Conservation (phyloP, 805 yeast genomes). For the Candida andamanensis region DNA sequence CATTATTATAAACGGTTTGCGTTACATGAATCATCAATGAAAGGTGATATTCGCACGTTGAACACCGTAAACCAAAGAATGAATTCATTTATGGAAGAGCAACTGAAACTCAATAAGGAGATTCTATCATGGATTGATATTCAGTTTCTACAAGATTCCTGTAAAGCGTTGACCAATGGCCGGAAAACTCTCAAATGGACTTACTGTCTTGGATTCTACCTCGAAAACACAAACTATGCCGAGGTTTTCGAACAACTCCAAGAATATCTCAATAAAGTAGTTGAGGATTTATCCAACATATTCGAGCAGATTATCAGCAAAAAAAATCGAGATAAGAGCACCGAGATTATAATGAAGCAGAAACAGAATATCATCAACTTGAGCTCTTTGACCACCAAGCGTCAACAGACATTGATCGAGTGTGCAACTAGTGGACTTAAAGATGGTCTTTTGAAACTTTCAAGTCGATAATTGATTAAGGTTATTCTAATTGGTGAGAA, state of each 20-base stretch:
- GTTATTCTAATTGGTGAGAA: too few species aligned
- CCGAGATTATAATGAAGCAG: conserved; percentile 28
- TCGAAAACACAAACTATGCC: conserved; percentile 49
- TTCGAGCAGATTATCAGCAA: conserved; percentile 41
- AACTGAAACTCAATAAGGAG: conserved; percentile 18
- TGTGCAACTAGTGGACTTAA: conserved; percentile 39
- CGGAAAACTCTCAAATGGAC: conserved; percentile 86
- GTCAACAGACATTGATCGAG: conserved; percentile 39
- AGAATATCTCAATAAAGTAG: conserved; percentile 55
- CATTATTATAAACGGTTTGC: conserved; percentile 72
- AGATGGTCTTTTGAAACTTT: conserved; percentile 25
- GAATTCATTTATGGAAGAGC: conserved; percentile 53
- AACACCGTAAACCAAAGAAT: conserved; percentile 60
- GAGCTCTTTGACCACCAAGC: conserved; percentile 36
- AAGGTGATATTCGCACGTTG: conserved; percentile 62
- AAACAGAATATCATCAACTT: conserved; percentile 38
- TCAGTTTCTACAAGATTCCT: conserved; percentile 74
- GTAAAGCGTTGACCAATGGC: conserved; percentile 58
- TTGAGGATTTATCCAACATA: conserved; percentile 62
- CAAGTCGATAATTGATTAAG: too few species aligned
- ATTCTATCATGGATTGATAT: conserved; percentile 76
- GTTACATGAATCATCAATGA: conserved; percentile 71
- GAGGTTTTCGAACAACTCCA: conserved; percentile 70
- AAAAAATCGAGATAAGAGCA: conserved; percentile 20
- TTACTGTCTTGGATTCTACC: conserved; percentile 71